A percentile compares a stretch with the other conserved stretches of the same genome.
phyloP scores from a whole-genome alignment of 306 rosid genomes.

The Lathyrus tuberosus region DNA sequence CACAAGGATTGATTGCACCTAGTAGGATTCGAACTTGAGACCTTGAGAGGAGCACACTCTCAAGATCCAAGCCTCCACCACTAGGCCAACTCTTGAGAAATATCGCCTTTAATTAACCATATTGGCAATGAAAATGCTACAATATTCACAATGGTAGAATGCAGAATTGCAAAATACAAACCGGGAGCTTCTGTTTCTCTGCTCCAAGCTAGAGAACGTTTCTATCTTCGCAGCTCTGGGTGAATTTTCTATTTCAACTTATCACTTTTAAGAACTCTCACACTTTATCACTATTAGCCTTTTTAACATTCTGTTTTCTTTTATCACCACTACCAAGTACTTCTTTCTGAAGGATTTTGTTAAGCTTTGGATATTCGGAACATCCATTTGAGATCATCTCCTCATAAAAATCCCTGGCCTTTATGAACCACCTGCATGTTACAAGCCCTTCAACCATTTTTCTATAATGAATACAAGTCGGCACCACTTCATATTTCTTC shows the following conservation, averaged over 20 bases:
- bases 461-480: constrained; percentile 57
- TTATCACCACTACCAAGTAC: constrained; percentile 31
- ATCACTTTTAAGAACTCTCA: constrained; percentile 35
- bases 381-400: constrained; percentile 67
- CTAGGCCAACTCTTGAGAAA: too few relatives aligned
- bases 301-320: constrained; percentile 41
- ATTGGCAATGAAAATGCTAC: constrained; percentile 5
- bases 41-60: too few relatives aligned
- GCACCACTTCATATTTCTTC: constrained; percentile 59
- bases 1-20: too few relatives aligned
- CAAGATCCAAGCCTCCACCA: too few relatives aligned
- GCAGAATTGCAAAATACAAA: constrained; percentile 11
- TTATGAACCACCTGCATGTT: constrained; percentile 51
- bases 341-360: constrained; percentile 62
- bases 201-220: constrained; percentile 20
- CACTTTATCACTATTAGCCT: constrained; percentile 32
- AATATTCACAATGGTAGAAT: constrained; percentile 12
- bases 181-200: constrained; percentile 24
- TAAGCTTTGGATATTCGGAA: constrained; percentile 65
- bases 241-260: constrained; percentile 38
- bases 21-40: too few relatives aligned
- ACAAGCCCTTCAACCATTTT: constrained; percentile 73
- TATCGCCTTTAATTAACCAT: constrained; percentile 1
- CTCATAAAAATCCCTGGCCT: constrained; percentile 68
- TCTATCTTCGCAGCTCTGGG: constrained; percentile 32